Conservation (phyloP, 768 basidiomycete genomes). For the Boletus sp. region DNA sequence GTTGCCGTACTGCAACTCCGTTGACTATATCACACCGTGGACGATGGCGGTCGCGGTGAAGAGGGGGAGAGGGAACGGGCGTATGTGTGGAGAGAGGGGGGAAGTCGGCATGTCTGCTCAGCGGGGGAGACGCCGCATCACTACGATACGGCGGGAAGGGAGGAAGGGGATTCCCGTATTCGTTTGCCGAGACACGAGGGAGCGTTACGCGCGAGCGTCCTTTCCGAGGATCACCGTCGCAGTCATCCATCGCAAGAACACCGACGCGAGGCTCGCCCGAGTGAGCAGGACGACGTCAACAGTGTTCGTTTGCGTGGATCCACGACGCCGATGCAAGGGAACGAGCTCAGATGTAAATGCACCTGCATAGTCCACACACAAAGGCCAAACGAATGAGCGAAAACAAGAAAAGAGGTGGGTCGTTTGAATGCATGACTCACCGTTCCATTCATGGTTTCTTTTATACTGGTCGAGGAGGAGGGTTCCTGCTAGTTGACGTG, state of each 20-base stretch:
- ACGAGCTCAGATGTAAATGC: constrained; percentile 12
- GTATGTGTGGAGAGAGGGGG: not conserved
- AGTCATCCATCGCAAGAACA: constrained; percentile 80
- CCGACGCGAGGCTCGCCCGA: constrained; percentile 25
- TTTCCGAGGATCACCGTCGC: constrained; percentile 52
- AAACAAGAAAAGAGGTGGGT: not conserved
- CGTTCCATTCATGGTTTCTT: not conserved
- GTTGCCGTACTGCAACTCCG: not conserved
- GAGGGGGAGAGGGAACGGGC: no score
- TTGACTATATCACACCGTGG: not conserved
- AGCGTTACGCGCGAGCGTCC: constrained; percentile 17
- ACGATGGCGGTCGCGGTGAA: no score
- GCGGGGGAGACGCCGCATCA: not conserved
- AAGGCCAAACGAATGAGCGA: constrained; percentile 1
- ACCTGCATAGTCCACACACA: constrained; percentile 6
- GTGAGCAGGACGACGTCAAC: constrained; percentile 23
- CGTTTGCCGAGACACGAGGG: constrained; percentile 8
- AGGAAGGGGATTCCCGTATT: not conserved
- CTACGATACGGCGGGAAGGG: not conserved
- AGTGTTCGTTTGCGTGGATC: constrained; percentile 31
- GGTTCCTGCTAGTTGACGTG: not conserved
- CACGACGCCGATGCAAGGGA: constrained; percentile 34
- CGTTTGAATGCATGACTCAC: constrained; percentile 11
- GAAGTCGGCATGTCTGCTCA: not conserved
- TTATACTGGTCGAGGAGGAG: constrained; percentile 13